phyloP scores from a whole-genome alignment of 2,329 filamentous ascomycete species.

The Fusarium euwallaceae region DNA sequence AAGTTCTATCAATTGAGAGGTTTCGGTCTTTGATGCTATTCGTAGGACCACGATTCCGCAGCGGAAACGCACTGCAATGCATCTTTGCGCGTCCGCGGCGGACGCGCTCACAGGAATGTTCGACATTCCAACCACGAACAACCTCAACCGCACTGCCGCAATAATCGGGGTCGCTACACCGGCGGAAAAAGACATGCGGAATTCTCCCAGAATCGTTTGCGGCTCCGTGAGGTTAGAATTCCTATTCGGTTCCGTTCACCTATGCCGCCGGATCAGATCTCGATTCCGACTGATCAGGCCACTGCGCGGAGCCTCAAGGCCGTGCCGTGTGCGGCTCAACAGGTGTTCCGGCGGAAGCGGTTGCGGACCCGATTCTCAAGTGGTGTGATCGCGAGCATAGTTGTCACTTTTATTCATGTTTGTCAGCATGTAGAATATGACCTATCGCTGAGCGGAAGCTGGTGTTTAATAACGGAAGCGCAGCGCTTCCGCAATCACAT shows the following conservation, averaged over 20 bases:
- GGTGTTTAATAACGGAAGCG: neutral
- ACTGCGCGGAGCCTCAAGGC: neutral
- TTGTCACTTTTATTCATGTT: neutral
- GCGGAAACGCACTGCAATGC: neutral
- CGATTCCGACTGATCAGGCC: neutral
- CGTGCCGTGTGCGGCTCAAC: neutral
- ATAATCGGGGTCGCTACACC: neutral
- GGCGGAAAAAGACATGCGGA: neutral
- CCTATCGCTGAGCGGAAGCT: neutral
- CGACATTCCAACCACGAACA: neutral
- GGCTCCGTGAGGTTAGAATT: neutral
- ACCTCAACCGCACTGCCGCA: neutral
- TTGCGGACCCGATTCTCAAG: neutral
- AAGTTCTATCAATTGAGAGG: neutral
- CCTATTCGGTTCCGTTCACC: neutral
- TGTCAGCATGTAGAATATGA: neutral
- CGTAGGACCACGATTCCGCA: neutral
- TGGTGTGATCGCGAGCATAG: neutral
- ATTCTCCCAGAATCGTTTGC: neutral
- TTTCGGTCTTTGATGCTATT: neutral
- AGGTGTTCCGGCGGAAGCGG: neutral
- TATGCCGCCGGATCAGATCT: neutral
- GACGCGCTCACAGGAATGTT: neutral
- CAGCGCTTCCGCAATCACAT: neutral
- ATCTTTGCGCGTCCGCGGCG: neutral